These are phyloP conservation scores for Coemansia sp. DNA, from an alignment of 192 early-diverging fungal species.

Conservation along the genomic window DNA sequence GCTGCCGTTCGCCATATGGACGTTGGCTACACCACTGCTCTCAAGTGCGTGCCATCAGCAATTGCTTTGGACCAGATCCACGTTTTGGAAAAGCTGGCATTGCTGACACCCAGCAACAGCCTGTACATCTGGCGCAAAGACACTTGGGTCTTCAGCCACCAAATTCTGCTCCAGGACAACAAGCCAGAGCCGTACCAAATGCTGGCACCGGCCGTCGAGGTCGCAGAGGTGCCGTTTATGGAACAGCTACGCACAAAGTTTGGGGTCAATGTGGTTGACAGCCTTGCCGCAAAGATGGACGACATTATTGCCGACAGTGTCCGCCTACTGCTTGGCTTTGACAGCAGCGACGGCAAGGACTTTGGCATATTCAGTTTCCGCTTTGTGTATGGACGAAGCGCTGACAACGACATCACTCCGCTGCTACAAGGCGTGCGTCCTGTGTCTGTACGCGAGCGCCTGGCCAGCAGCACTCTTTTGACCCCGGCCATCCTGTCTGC, in stretches of 20 bases:
- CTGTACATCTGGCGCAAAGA: conserved; percentile 32
- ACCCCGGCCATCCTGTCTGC: conserved; percentile 16
- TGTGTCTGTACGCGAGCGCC: conserved; percentile 15
- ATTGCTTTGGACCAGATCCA: conserved; percentile 17
- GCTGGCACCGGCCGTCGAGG: conserved; percentile 11
- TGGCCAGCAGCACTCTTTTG: conserved; percentile 6
- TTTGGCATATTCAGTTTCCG: conserved; percentile 47
- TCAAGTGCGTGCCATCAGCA: conserved; percentile 26
- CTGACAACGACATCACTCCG: conserved; percentile 6
- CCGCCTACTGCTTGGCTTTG: conserved; percentile 27
- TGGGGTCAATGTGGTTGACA: background rate
- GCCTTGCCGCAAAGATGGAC: conserved; percentile 7
- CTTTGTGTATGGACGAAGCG: conserved; percentile 20
- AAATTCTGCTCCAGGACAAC: conserved; percentile 6
- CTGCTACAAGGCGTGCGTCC: conserved; percentile 22
- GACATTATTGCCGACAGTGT: conserved; percentile 9
- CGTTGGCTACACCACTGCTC: conserved; percentile 41
- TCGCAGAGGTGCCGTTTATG: conserved; percentile 19
- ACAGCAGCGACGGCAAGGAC: conserved; percentile 21
- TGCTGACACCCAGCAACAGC: conserved; percentile 33
- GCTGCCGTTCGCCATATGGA: conserved; percentile 44
- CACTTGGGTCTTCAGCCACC: conserved; percentile 8
- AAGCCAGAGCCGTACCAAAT: conserved; percentile 35
- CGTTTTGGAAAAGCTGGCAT: conserved; percentile 20
- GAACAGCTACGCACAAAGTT: conserved; percentile 15